These are phyloP conservation scores for Ophiocordyceps camponoti-rufipedis DNA, from an alignment of 2,329 filamentous ascomycete genomes.

Conservation along the genomic window DNA sequence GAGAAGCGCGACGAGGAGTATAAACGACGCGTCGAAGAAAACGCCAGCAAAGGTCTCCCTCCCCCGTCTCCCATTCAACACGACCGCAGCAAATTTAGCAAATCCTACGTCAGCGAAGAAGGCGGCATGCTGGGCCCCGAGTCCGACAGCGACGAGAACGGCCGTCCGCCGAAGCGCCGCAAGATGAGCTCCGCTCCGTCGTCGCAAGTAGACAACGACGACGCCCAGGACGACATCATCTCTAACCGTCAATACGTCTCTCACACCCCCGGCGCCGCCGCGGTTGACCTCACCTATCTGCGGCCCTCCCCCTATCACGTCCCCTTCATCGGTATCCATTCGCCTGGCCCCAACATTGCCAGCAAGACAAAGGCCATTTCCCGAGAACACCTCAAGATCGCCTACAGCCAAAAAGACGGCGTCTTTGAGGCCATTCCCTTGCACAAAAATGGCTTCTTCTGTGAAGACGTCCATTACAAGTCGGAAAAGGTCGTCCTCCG, in stretches of 20 bases:
- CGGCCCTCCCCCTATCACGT: constrained; percentile 43
- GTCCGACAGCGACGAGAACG: constrained; percentile 34
- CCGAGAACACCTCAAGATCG: constrained; percentile 53
- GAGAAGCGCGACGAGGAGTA: constrained; percentile 28
- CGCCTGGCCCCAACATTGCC: constrained; percentile 41
- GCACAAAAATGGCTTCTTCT: constrained; percentile 51
- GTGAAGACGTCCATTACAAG: constrained; percentile 40
- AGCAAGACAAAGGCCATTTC: constrained; percentile 55
- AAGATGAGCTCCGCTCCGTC: constrained; percentile 26
- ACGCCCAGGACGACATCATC: constrained; percentile 27
- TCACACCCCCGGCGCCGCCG: constrained; percentile 38
- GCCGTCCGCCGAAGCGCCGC: constrained; percentile 26
- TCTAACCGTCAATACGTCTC: constrained; percentile 42
- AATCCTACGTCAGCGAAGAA: constrained; percentile 50
- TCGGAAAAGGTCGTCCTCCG: constrained; percentile 37
- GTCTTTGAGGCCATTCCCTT: constrained; percentile 46
- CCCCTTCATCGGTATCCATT: constrained; percentile 55
- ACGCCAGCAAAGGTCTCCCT: constrained; percentile 28
- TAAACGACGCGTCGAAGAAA: constrained; percentile 25
- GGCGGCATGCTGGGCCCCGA: constrained; percentile 50
- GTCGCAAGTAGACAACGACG: constrained; percentile 22
- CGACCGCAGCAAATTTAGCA: constrained; percentile 37
- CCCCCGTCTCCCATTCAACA: constrained; percentile 30
- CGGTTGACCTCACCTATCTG: constrained; percentile 39
- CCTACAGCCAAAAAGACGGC: constrained; percentile 43